Percentiles rank a stretch among this genome's conserved stretches.
Evolutionary conservation across 75 land plant species (phyloP).

Genomic region (Chamaecyparis obtusa): DNA sequence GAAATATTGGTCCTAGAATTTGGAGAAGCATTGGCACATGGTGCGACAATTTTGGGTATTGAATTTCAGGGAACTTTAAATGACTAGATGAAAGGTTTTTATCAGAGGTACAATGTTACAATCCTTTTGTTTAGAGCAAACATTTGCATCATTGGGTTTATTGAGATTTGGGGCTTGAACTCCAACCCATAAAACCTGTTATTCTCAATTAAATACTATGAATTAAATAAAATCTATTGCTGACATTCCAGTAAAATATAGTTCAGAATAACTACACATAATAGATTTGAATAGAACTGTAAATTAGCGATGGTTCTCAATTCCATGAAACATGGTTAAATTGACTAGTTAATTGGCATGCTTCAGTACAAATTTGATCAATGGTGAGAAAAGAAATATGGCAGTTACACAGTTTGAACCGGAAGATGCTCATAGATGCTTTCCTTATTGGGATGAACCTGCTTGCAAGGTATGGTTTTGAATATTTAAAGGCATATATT

Average conservation of each 20-base stretch:
- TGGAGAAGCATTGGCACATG: too few species aligned
- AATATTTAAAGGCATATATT: neutral
- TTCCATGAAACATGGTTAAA: neutral
- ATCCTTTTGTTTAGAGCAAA: neutral
- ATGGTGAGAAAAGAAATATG: constrained; percentile 90
- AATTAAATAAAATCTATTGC: neutral
- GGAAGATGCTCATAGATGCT: constrained; percentile 94
- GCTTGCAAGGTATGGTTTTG: constrained; percentile 67
- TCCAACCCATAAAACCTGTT: neutral
- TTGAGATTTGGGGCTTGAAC: neutral
- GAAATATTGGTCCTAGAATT: too few species aligned
- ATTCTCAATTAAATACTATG: neutral
- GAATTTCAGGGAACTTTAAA: constrained; percentile 80
- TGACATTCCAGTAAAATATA: neutral
- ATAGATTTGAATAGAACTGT: neutral
- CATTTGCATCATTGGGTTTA: neutral
- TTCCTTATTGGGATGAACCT: constrained; percentile 99
- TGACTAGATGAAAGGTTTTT: constrained; percentile 95
- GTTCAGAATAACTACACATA: neutral
- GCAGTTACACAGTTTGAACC: constrained; percentile 98
- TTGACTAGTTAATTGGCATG: constrained; percentile 7
- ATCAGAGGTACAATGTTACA: constrained; percentile 58
- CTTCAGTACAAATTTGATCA: constrained; percentile 55
- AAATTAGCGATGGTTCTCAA: neutral
- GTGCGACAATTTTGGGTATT: too few species aligned